Base-by-base conservation (phyloP, 2,329 filamentous ascomycete genomes). In the Cyclaneusma minus region DNA sequence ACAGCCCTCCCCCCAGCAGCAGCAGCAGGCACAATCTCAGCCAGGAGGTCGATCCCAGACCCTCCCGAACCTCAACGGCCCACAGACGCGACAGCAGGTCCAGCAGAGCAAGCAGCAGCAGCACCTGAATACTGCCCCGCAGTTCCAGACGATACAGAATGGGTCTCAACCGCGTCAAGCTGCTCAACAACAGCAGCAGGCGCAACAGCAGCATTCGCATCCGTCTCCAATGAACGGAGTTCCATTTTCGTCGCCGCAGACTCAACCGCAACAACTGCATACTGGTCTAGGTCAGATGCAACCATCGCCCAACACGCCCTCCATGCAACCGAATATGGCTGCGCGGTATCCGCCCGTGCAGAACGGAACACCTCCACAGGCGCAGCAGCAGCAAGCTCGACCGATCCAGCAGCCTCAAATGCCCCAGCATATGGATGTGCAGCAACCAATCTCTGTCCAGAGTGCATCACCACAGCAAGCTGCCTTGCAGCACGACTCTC, bases 231-330 rank as follows among this genome's bases (percentile, higher is more conserved):
- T 20, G 23, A 7, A 7, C 7, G 9, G 13, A 37, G 9, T 24
- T 24, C 10, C 14, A 23, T n/a, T 14, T 8, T 10, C 12, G 18
- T 15, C 23, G 8, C 15, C 14, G 10, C 24, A 26, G 10, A 7
- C 24, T 17, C 24, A 19, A 19, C 24, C 7, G 24, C 55, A 55
- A 23, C 32, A 35, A 7, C 40, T 38, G 24, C 40, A 36, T 12
- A 35, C 39, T 12, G 34, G 40, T 7, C 24, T 7, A 13, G 8
- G 7, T 9, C 24, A 26, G 24, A 9, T 7, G 24, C 13, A 26
- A 13, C 24, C 24, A 17, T 8, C 15, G 9, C 10, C 24, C 53
- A 59, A 30, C 51, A 49, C 7, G 52, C 52, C 13, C n/a, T n/a
- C n/a, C n/a, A n/a, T n/a, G n/a, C n/a, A n/a, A n/a, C n/a, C n/a